Evolutionary conservation across 1,139 yeast genomes (phyloP), one percentile per base, ranked within the genome.

Genomic region (Taphrina pruni): DNA sequence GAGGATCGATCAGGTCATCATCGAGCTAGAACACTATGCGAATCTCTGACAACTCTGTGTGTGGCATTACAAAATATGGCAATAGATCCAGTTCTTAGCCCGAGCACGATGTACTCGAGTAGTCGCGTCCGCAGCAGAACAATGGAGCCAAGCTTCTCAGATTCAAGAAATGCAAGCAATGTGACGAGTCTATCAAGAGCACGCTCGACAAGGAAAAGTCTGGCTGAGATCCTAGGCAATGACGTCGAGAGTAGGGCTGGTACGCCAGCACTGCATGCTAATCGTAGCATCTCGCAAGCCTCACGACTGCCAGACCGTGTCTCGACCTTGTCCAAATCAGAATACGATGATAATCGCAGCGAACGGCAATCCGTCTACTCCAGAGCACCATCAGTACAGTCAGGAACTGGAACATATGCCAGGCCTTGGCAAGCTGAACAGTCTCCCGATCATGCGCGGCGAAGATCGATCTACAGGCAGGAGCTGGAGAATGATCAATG

Each of bases 11-110:
- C 46, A 21, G 48, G 38, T 14, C 54, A 21, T 17, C 52, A 7
- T 45, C 67, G 67, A 4, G 55, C 52, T 5, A 21, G 17, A 6
- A 39, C 52, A 12, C 55, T 64, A 8, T 54, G 67, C 38, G 14
- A 55, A 20, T 52, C 67, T 1, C 55, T 64, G 39, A 55, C 67
- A 21, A 38, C 38, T 4, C 45, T 64, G 21, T 64, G 60, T 20
- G 39, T 48, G 6, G 26, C 17, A 7, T 41, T 61, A 17, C 57
- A 61, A 14, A 32, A 26, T 17, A 12, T 45, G 48, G n/a, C n/a
- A 1, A 1, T 20, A 12, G 26, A 12, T 20, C 21, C 43, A 9
- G 14, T 45, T 9, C 26, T 21, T 35, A 6, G 43, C 21, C 60
- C 41, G 46, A n/a, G 35, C 26, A 14, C 43, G 26, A 17, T 21